Evolutionary conservation across 192 early-diverging fungal species (phyloP).

Genomic region (Umbelopsis sp.): DNA sequence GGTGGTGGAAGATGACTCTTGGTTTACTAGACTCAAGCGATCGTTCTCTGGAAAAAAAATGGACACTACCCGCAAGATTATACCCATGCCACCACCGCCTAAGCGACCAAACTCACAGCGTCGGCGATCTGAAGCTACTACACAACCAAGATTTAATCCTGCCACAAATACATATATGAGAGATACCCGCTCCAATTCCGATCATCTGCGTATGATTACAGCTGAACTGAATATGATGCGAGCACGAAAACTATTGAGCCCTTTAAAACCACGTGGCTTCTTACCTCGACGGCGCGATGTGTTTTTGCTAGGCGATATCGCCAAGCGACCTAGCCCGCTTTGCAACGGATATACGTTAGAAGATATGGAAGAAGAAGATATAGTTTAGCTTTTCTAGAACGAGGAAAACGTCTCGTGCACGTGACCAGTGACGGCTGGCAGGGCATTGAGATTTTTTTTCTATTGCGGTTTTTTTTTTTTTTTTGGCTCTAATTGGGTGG

Average conservation of each 20-base stretch:
- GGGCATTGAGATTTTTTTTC: background rate
- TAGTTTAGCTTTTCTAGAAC: background rate
- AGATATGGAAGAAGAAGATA: background rate
- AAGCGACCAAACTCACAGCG: background rate
- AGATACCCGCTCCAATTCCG: conserved; percentile 52
- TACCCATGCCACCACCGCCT: conserved; percentile 36
- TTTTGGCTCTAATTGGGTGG: background rate
- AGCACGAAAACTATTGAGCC: conserved; percentile 46
- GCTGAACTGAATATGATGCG: conserved; percentile 59
- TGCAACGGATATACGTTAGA: background rate
- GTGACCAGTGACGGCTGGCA: conserved; percentile 13
- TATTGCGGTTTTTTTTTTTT: conserved; percentile 3
- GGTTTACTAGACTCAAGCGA: background rate
- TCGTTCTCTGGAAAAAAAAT: background rate
- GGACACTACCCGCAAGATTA: background rate
- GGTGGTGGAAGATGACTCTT: conserved; percentile 3
- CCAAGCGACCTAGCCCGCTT: background rate
- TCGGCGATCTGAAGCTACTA: conserved; percentile 37
- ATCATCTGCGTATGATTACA: conserved; percentile 57
- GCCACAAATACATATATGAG: conserved; percentile 38
- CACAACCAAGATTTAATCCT: conserved; percentile 36
- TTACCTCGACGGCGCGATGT: conserved; percentile 38
- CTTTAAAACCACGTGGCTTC: conserved; percentile 45
- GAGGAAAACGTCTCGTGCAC: background rate
- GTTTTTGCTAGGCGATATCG: conserved; percentile 23